A percentile compares a stretch with the other conserved stretches of the same genome.
phyloP scores from a whole-genome alignment of 106 monocot genomes.

The Apostasia ramifera region DNA sequence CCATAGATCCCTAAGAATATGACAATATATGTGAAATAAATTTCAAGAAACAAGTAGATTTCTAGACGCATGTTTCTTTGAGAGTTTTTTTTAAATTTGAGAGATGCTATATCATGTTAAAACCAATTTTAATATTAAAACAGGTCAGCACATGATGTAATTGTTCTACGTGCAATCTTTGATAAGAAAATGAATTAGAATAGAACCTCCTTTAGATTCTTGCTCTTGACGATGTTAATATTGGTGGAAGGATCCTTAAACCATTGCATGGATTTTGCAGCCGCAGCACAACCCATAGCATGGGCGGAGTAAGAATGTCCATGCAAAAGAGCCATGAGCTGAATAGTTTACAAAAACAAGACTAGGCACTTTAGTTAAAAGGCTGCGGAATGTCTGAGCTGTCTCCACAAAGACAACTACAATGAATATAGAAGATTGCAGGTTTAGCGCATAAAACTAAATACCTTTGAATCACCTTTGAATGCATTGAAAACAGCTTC shows the following conservation, averaged over 20 bases:
- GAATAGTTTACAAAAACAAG: constrained; percentile 10
- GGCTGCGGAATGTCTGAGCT: too few species aligned
- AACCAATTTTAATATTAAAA: too few species aligned
- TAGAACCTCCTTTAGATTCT: constrained; percentile 68
- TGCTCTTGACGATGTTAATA: constrained; percentile 39
- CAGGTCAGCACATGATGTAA: too few species aligned
- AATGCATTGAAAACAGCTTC: constrained; percentile 82
- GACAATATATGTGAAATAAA: too few species aligned
- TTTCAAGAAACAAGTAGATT: too few species aligned
- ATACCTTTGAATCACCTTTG: constrained; percentile 81
- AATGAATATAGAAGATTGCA: too few species aligned
- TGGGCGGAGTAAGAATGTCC: constrained; percentile 96
- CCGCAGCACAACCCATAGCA: constrained; percentile 81
- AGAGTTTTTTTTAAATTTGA: too few species aligned
- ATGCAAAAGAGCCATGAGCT: constrained; percentile 83
- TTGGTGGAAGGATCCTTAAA: constrained; percentile 71
- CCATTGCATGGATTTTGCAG: constrained; percentile 77
- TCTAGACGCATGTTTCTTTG: too few species aligned
- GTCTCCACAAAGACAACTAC: too few species aligned
- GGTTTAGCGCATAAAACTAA: not conserved
- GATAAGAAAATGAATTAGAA: not conserved
- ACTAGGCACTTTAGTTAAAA: not conserved
- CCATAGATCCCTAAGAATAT: too few species aligned
- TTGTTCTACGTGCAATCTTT: too few species aligned
- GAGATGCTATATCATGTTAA: too few species aligned